These are phyloP conservation scores for Saccharomycopsis capsularis DNA, from an alignment of 805 yeast genomes.

Conservation along the genomic window DNA sequence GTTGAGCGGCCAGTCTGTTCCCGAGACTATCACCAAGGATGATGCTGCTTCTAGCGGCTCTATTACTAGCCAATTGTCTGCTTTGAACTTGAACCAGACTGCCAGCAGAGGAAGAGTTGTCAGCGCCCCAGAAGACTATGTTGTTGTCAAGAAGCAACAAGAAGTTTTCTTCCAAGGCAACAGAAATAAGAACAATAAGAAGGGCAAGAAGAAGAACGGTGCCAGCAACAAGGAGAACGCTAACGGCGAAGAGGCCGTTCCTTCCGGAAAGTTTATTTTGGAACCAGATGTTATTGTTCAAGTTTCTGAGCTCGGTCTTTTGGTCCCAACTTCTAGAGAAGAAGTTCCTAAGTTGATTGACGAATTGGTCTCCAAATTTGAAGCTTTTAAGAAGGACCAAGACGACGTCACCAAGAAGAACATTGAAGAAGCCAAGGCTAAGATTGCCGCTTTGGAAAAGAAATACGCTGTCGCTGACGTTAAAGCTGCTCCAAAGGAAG, in stretches of 20 bases:
- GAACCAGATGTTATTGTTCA: conserved; percentile 76
- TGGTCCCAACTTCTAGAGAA: conserved; percentile 70
- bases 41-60: conserved; percentile 34
- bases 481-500: conserved; percentile 3
- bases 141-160: conserved; percentile 56
- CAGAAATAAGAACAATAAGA: conserved; percentile 43
- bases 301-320: conserved; percentile 66
- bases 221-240: conserved; percentile 7
- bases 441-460: conserved; percentile 12
- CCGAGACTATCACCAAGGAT: conserved; percentile 34
- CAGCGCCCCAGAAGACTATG: conserved; percentile 58
- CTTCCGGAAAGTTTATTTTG: conserved; percentile 53
- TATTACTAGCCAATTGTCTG: conserved; percentile 28
- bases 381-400: conserved; percentile 62
- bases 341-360: conserved; percentile 61
- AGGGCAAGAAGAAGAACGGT: conserved; percentile 31
- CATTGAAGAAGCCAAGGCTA: conserved; percentile 29
- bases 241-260: conserved; percentile 14
- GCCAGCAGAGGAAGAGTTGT: conserved; percentile 39
- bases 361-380: conserved; percentile 65
- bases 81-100: conserved; percentile 25
- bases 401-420: conserved; percentile 74
- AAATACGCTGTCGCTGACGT: neutral
- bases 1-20: conserved; percentile 13
- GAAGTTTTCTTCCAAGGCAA: conserved; percentile 51